These are phyloP conservation scores for Aspergillus panamensis DNA, from an alignment of 495 filamentous ascomycete species.

Conservation along the genomic window DNA sequence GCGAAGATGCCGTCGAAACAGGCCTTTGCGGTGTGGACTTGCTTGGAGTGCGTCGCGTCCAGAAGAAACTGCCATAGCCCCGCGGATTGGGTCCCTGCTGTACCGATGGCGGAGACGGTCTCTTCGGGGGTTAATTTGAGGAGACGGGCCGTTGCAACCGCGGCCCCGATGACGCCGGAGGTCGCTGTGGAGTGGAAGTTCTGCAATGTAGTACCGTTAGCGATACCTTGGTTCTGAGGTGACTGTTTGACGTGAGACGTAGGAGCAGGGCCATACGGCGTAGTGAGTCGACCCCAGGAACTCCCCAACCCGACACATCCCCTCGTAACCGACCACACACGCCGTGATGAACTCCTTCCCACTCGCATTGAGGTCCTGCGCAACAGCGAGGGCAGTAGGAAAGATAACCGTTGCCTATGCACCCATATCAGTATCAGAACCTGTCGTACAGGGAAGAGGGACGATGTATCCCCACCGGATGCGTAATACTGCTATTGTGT, in stretches of 20 bases:
- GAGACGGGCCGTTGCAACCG: constrained; percentile 29
- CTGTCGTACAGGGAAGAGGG: background rate
- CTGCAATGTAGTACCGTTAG: constrained; percentile 8
- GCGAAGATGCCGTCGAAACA: constrained; percentile 39
- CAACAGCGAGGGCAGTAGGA: constrained; percentile 34
- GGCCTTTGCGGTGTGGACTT: constrained; percentile 37
- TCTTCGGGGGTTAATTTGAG: constrained; percentile 24
- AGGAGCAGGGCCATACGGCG: constrained; percentile 22
- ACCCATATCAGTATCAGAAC: background rate
- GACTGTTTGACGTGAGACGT: background rate
- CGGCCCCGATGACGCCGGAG: constrained; percentile 33
- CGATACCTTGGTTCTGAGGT: background rate
- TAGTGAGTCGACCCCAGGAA: constrained; percentile 36
- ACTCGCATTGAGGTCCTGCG: constrained; percentile 29
- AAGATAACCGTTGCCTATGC: constrained; percentile 34
- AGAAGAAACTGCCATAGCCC: constrained; percentile 39
- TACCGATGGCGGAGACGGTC: constrained; percentile 33
- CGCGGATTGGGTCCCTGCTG: constrained; percentile 37
- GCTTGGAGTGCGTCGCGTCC: constrained; percentile 37
- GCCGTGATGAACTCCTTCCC: constrained; percentile 36
- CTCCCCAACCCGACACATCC: constrained; percentile 33
- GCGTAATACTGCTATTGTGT: constrained; percentile 39
- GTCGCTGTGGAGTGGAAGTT: constrained; percentile 37
- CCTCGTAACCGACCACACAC: constrained; percentile 38
- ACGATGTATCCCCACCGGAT: constrained; percentile 24